Evolutionary conservation across 192 early-diverging fungal species (phyloP), one percentile per base, ranked within the genome.

Genomic region (Lobosporangium transversale): DNA sequence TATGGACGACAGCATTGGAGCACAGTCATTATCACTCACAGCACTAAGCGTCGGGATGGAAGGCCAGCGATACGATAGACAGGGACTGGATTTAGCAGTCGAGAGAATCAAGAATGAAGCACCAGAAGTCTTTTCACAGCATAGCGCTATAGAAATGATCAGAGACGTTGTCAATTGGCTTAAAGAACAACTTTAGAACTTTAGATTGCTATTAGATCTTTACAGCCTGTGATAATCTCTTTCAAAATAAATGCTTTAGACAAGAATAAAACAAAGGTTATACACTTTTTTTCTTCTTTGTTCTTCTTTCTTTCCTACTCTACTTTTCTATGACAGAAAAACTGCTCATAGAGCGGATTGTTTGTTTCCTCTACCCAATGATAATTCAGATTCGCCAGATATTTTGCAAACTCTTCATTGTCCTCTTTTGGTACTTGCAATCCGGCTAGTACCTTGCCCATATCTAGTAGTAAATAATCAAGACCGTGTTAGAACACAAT

Each of bases 281-380:
- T 24, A 27, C 53, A 30, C 53, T 35, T 24, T 8, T 2, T 15
- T 15, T 18, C 11, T 14, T 1, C 24, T 32, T 32, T 21, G 7
- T 43, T 64, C 35, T 10, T 40, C 1, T 44, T 63, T 63, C 29
- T 2, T 36, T 63, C 45, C 26, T 42, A 17, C 21, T 21, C 20
- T 8, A 49, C 20, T 32, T 36, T n/a, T 30, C 35, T 66, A 42
- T 49, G 31, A 43, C 68, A 84, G 57, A 94, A 85, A 58, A 99
- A 96, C 66, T 93, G 87, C 82, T 93, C 87, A 80, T 96, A 97
- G 3, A 96, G 89, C 4, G 86, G 81, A 79, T 98, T 98, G 53
- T 88, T 79, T 3, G 96, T 98, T 69, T 99, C 98, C 76, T 98
- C 94, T 23, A 97, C 90, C 68, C 87, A 94, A 51, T 89, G 89